Evolutionary conservation across 2,329 filamentous ascomycete species (phyloP), one percentile per base, ranked within the genome.

Genomic region (Ilyonectria destructans): DNA sequence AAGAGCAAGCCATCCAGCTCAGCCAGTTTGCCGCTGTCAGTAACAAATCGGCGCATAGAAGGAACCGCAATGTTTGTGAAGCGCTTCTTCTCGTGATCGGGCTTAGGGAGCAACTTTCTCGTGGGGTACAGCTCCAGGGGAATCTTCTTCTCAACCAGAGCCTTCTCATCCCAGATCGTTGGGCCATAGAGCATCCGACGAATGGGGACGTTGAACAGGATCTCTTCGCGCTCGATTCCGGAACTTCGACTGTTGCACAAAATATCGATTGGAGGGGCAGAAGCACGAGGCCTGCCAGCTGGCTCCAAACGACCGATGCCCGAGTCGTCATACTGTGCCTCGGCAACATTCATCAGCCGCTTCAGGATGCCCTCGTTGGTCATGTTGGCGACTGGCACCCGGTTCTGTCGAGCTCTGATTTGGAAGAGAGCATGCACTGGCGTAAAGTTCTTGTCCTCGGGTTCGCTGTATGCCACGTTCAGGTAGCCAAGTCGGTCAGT

Each of bases 41-140:
- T 98, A 67, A 99, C 96, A 78, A 99, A 99, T 74, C 95, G 94
- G 57, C 91, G 92, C 96, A 99, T 99, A 12, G 95, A 98, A 0
- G 96, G 96, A 37, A 98, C 95, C 58, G 92, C 89, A 70, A 99
- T 97, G 79, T 96, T 93, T 58, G 93, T 98, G 82, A 95, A 98
- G 26, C 93, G 90, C 72, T 91, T 89, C 85, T 94, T 96, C 77
- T 93, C 89, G 52, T 93, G 94, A 68, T 93, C 91, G 0, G 96
- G 95, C 40, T 87, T 84, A 3, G 96, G 95, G 1, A 98, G 85
- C 81, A 95, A 85, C 71, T 89, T 85, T 13, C 83, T 84, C 2
- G 87, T 79, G 1, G 95, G 93, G 75, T 91, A 91, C 40, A 87
- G 82, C 26, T 88, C 85, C 15, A 90, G 84, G 6, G 94, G 90